Percentiles rank a stretch among this genome's conserved stretches.
Evolutionary conservation across 208 protist genomes (phyloP).

Genomic region (Leishmania lainsoni): DNA sequence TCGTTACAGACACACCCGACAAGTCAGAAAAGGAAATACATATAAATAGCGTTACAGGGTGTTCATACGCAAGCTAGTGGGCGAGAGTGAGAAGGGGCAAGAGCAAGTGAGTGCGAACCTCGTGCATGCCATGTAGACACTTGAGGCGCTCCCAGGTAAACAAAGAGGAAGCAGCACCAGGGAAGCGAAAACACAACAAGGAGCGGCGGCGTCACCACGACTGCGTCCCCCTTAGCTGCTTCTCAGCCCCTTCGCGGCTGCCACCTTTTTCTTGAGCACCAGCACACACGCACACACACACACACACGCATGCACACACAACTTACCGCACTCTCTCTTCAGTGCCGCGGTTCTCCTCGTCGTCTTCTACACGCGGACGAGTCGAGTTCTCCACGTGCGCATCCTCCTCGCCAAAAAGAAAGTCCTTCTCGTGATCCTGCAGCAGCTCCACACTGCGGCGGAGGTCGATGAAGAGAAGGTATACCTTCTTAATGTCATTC

Average conservation of each 20-base stretch:
- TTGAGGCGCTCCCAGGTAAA: not conserved
- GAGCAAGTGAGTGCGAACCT: not conserved
- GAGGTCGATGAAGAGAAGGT: slow-evolving; percentile 98
- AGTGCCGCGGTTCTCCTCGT: slow-evolving; percentile 33
- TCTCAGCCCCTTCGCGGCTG: too few species aligned
- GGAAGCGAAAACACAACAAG: not conserved
- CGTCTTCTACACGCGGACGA: slow-evolving; percentile 30
- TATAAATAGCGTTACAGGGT: not conserved
- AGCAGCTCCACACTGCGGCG: slow-evolving; percentile 90
- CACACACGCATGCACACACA: not conserved
- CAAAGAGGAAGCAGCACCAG: not conserved
- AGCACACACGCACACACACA: not conserved
- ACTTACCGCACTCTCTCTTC: slow-evolving; percentile 39
- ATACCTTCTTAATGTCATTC: slow-evolving; percentile 97
- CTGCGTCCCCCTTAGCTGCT: not conserved
- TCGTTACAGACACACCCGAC: slow-evolving; percentile 3
- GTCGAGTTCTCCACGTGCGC: slow-evolving; percentile 66
- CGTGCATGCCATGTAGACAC: not conserved
- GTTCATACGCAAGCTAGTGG: not conserved
- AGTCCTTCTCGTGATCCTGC: slow-evolving; percentile 91
- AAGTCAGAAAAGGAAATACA: not conserved
- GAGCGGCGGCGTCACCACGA: not conserved
- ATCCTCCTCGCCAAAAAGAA: slow-evolving; percentile 92
- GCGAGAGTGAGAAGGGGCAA: not conserved
- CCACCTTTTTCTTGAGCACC: not conserved